Conservation (phyloP, 1,139 yeast genomes). For the Kurtzmaniella natalensis region DNA sequence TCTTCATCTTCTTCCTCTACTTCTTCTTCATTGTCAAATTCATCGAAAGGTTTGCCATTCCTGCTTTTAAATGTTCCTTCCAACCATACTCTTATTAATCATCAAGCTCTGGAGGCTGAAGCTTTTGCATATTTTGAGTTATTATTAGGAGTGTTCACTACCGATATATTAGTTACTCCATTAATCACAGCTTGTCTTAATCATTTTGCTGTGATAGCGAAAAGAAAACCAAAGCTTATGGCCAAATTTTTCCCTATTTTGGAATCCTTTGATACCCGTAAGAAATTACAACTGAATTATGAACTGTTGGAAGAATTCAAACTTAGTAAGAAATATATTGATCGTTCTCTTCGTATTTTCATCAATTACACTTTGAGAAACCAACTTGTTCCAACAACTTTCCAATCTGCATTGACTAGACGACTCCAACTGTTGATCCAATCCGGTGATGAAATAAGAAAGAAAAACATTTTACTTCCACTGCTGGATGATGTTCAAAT, state of each 20-base stretch:
- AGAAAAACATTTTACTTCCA: slow-evolving; percentile 31
- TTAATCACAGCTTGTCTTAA: slow-evolving; percentile 53
- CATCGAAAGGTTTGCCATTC: not conserved
- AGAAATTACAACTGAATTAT: slow-evolving; percentile 42
- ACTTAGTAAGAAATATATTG: slow-evolving; percentile 38
- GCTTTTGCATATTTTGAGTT: slow-evolving; percentile 66
- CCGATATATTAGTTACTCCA: slow-evolving; percentile 53
- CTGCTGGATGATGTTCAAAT: slow-evolving; percentile 26
- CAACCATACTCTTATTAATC: slow-evolving; percentile 64
- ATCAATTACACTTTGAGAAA: slow-evolving; percentile 32
- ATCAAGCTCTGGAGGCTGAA: slow-evolving; percentile 59
- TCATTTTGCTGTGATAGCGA: slow-evolving; percentile 48
- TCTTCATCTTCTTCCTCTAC: slow-evolving; percentile 10
- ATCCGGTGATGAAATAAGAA: slow-evolving; percentile 41
- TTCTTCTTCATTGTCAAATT: slow-evolving; percentile 49
- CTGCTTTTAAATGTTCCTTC: slow-evolving; percentile 51
- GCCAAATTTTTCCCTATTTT: slow-evolving; percentile 39
- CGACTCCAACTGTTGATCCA: slow-evolving; percentile 27
- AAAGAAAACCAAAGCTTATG: slow-evolving; percentile 53
- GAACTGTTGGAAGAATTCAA: slow-evolving; percentile 42
- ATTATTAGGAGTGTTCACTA: slow-evolving; percentile 51
- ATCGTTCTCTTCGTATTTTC: slow-evolving; percentile 35
- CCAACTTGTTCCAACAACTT: slow-evolving; percentile 30
- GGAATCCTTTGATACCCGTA: slow-evolving; percentile 33
- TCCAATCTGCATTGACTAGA: slow-evolving; percentile 24